Evolutionary conservation across 768 basidiomycete species (phyloP), one percentile per base, ranked within the genome.

Genomic region (Lactifluus volemus): DNA sequence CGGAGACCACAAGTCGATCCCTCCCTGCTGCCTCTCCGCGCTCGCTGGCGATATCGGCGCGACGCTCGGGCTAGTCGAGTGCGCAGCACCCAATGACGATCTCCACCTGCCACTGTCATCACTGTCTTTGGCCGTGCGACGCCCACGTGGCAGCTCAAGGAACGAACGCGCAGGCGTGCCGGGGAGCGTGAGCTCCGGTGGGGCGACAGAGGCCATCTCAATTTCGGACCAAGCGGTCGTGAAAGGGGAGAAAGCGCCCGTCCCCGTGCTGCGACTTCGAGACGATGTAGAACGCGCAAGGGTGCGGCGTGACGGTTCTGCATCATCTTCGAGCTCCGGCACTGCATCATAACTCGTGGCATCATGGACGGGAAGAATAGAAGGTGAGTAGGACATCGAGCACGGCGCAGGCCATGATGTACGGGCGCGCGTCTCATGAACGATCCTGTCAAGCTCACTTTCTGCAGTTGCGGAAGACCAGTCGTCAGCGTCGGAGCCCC

Each of bases 51-150:
- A 83, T 7, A 71, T 65, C 0, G 79, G 80, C 1, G 74, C 72
- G 9, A 77, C 69, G 60, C 78, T 78, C 0, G 80, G 80, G 68
- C 80, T 81, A 8, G 75, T 72, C 5, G 80, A 81, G 19, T 79
- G 77, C 9, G 79, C 79, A 19, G 65, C 56, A 11, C 61, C 68
- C 70, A 32, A 53, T 69, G 45, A 66, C 69, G 29, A 70, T 68
- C 51, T 76, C 75, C 21, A 76, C 75, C 44, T 77, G 73, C 34
- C 44, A 58, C 25, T 25, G 25, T 47, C 55, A 59, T 29, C 21
- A 3, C 32, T 4, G 19, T 34, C 19, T 41, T 63, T 63, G 30
- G 15, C 36, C 9, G 48, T 47, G 42, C 49, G 50, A 47, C 53
- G 56, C 21, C 38, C 41, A 48, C 52, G 63, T 70, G 59, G 58